A percentile compares a stretch with the other conserved stretches of the same genome.
These are phyloP conservation scores for Casuarina glauca DNA, from an alignment of 306 rosid genomes.

Conservation along the genomic window DNA sequence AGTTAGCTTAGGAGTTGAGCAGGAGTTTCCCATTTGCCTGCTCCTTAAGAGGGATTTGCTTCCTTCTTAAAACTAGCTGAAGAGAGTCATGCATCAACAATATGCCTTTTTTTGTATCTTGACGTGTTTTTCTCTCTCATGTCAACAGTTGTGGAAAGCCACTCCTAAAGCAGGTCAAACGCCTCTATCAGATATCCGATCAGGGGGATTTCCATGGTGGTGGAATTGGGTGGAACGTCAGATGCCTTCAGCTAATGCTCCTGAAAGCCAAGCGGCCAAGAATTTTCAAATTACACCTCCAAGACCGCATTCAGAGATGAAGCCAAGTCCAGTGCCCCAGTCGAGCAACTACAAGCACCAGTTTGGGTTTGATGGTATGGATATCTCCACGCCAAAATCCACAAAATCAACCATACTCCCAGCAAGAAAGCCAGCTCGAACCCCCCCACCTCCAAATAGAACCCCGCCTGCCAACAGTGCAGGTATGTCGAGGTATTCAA, in stretches of 20 bases:
- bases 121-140: conserved; percentile 22
- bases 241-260: conserved; percentile 48
- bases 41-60: not conserved
- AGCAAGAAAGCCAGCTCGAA: conserved; percentile 41
- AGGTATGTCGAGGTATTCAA: conserved; percentile 42
- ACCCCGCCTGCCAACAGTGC: conserved; percentile 55
- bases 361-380: conserved; percentile 58
- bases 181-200: conserved; percentile 48
- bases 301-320: conserved; percentile 66
- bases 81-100: not conserved
- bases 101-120: not conserved
- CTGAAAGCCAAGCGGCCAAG: conserved; percentile 54
- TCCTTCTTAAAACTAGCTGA: conserved; percentile 3
- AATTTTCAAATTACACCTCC: conserved; percentile 77
- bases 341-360: conserved; percentile 51
- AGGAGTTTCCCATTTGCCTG: not conserved
- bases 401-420: conserved; percentile 60
- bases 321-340: conserved; percentile 61
- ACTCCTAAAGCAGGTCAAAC: conserved; percentile 74
- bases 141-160: conserved; percentile 70
- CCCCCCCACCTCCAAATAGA: conserved; percentile 47
- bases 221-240: conserved; percentile 98
- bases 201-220: conserved; percentile 92
- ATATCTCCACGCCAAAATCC: conserved; percentile 79
- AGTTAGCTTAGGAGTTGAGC: not conserved